Percentiles rank a stretch among this genome's conserved stretches.
These are phyloP conservation scores for Ceratocystis papillata DNA, from an alignment of 2,329 filamentous ascomycete species.

Conservation along the genomic window DNA sequence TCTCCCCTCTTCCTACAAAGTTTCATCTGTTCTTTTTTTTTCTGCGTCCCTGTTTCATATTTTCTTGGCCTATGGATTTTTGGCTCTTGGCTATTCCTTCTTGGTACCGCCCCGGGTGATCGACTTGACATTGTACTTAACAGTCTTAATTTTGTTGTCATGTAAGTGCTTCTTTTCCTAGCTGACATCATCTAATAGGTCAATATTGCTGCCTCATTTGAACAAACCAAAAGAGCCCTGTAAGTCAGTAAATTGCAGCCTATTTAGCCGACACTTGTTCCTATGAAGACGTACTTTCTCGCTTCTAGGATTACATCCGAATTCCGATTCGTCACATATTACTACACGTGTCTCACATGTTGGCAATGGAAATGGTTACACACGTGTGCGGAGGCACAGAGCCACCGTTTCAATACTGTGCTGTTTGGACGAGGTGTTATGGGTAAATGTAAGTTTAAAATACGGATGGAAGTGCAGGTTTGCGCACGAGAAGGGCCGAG, in stretches of 20 bases:
- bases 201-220: not conserved
- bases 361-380: not conserved
- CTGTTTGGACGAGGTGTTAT: not conserved
- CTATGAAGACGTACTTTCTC: not conserved
- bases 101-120: not conserved
- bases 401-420: not conserved
- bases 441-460: not conserved
- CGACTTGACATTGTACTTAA: not conserved
- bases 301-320: not conserved
- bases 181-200: not conserved
- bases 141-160: not conserved
- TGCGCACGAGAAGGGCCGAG: not conserved
- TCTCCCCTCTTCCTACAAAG: not conserved
- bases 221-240: not conserved
- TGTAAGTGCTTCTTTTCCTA: not conserved
- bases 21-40: not conserved
- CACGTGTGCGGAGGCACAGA: not conserved
- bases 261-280: not conserved
- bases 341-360: not conserved
- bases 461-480: not conserved
- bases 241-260: not conserved
- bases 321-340: not conserved
- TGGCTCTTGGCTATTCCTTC: not conserved
- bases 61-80: not conserved
- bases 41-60: not conserved